Conservation (phyloP, 805 yeast genomes). For the Candida koratica region DNA sequence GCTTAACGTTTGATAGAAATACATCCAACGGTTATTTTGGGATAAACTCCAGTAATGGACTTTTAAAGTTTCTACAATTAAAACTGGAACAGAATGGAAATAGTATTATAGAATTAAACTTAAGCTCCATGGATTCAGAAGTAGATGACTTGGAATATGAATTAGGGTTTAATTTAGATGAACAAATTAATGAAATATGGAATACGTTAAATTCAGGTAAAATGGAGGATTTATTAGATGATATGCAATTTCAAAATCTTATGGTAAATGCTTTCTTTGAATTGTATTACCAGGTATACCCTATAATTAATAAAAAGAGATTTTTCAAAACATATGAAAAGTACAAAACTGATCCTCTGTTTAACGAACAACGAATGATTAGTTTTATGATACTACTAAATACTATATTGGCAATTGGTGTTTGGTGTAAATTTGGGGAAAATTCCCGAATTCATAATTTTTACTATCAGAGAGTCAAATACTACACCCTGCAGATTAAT, state of each 20-base stretch:
- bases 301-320: slow-evolving; percentile 18
- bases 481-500: slow-evolving; percentile 14
- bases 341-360: slow-evolving; percentile 9
- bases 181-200: slow-evolving; percentile 17
- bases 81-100: slow-evolving; percentile 24
- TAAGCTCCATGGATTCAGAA: slow-evolving; percentile 11
- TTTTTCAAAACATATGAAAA: slow-evolving; percentile 14
- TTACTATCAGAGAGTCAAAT: slow-evolving; percentile 18
- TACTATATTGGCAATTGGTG: slow-evolving; percentile 19
- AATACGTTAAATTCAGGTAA: slow-evolving; percentile 16
- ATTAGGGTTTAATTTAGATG: slow-evolving; percentile 15
- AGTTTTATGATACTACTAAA: slow-evolving; percentile 18
- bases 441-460: slow-evolving; percentile 17
- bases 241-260: slow-evolving; percentile 15
- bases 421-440: slow-evolving; percentile 22
- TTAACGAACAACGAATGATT: slow-evolving; percentile 12
- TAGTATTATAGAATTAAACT: slow-evolving; percentile 22
- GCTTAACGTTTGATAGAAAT: slow-evolving; percentile 23
- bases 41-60: slow-evolving; percentile 55
- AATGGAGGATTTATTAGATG: slow-evolving; percentile 18
- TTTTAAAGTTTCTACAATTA: slow-evolving; percentile 45
- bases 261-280: slow-evolving; percentile 17
- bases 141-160: slow-evolving; percentile 14
- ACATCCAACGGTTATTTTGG: slow-evolving; percentile 61
- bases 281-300: slow-evolving; percentile 18